These are phyloP conservation scores for Massariosphaeria phaeospora DNA, from an alignment of 495 filamentous ascomycete species.

Conservation along the genomic window DNA sequence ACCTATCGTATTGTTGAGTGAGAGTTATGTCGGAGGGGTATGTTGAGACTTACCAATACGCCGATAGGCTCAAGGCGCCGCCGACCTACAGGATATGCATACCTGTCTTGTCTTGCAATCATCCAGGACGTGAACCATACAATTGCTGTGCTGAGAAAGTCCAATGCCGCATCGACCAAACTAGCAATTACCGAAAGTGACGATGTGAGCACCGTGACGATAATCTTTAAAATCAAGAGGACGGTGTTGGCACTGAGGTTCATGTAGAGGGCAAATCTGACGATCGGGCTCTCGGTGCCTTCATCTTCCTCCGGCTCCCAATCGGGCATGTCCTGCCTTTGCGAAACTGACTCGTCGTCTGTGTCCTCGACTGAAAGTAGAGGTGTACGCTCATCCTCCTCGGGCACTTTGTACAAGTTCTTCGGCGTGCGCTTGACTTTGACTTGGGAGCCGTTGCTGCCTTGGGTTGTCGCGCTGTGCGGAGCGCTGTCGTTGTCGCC, in stretches of 20 bases:
- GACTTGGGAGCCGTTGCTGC: slow-evolving; percentile 31
- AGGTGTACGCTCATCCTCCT: slow-evolving; percentile 58
- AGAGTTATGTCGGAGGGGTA: not conserved
- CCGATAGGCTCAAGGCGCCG: slow-evolving; percentile 57
- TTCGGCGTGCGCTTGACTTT: slow-evolving; percentile 73
- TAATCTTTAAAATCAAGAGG: slow-evolving; percentile 73
- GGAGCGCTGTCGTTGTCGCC: slow-evolving; percentile 8
- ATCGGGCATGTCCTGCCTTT: slow-evolving; percentile 34
- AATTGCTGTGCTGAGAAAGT: slow-evolving; percentile 82
- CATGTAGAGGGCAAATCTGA: slow-evolving; percentile 75
- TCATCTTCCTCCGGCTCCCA: slow-evolving; percentile 52
- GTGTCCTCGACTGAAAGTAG: slow-evolving; percentile 48
- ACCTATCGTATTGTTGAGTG: slow-evolving; percentile 16
- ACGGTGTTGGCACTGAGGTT: slow-evolving; percentile 81
- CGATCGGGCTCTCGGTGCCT: slow-evolving; percentile 61
- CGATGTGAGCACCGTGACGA: slow-evolving; percentile 68
- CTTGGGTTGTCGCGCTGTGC: slow-evolving; percentile 6
- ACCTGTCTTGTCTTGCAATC: slow-evolving; percentile 69
- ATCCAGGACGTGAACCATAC: slow-evolving; percentile 75
- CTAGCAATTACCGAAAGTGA: slow-evolving; percentile 85
- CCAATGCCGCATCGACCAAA: slow-evolving; percentile 81
- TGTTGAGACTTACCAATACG: slow-evolving; percentile 37
- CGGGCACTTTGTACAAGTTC: slow-evolving; percentile 70
- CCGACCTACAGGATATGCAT: slow-evolving; percentile 78
- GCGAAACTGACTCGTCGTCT: slow-evolving; percentile 40